Conservation (phyloP, 345 rosid genomes). For the Erucastrum elatum region DNA sequence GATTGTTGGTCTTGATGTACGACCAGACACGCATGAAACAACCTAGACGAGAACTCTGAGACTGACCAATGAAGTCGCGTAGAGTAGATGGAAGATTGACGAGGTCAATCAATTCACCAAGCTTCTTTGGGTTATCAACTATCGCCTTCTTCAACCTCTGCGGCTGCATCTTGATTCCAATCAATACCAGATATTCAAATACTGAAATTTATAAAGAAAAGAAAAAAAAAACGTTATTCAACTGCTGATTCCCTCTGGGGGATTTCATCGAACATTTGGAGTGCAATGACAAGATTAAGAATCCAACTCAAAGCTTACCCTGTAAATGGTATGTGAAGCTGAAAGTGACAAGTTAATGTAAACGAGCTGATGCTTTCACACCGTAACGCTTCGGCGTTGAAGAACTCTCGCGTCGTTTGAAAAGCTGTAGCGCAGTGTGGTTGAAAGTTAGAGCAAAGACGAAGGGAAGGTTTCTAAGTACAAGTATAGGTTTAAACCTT, state of each 20-base stretch:
- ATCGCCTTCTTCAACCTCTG: slow-evolving; percentile 67
- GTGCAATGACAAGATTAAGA: neutral
- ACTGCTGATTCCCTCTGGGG: slow-evolving; percentile 1
- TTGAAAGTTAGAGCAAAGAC: neutral
- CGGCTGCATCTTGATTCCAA: slow-evolving; percentile 57
- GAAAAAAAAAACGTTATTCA: neutral
- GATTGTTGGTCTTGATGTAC: slow-evolving; percentile 82
- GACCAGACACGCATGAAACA: slow-evolving; percentile 92
- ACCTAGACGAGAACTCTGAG: slow-evolving; percentile 85
- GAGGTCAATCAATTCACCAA: slow-evolving; percentile 82
- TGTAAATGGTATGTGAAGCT: neutral
- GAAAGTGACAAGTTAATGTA: neutral
- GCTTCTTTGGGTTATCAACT: slow-evolving; percentile 77
- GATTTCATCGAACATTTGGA: slow-evolving; percentile 39
- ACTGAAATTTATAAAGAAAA: neutral
- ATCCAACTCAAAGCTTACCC: neutral
- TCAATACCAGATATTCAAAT: neutral
- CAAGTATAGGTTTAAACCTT: neutral
- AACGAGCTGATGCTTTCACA: neutral
- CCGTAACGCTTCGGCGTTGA: neutral
- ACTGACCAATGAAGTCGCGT: slow-evolving; percentile 84
- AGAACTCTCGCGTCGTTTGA: neutral
- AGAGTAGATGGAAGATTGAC: slow-evolving; percentile 83
- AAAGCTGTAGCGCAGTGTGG: neutral
- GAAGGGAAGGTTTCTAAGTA: neutral